A percentile compares a stretch with the other conserved stretches of the same genome.
phyloP scores from a whole-genome alignment of 2,329 filamentous ascomycete genomes.

The Dendrostoma leiphaemia region DNA sequence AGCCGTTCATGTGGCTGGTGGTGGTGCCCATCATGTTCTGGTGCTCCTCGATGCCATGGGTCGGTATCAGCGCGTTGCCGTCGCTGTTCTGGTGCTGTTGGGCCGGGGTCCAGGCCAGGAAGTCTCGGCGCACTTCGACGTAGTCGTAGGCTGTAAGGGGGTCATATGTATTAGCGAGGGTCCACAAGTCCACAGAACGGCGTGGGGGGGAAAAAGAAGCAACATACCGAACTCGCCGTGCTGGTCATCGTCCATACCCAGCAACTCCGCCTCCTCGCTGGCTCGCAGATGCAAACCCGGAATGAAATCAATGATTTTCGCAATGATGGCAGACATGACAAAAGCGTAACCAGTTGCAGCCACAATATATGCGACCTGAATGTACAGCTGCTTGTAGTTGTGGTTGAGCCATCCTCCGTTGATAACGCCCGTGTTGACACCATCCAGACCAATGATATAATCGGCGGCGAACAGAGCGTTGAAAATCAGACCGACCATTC shows the following conservation, averaged over 20 bases:
- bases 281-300: constrained; percentile 79
- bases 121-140: constrained; percentile 81
- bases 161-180: too few relatives aligned
- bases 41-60: constrained; percentile 72
- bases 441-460: constrained; percentile 72
- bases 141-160: constrained; percentile 67
- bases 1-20: constrained; percentile 7
- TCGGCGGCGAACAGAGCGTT: constrained; percentile 70
- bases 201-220: not conserved
- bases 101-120: constrained; percentile 82
- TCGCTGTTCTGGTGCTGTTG: constrained; percentile 61
- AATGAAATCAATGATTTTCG: constrained; percentile 71
- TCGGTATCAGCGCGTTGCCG: constrained; percentile 59
- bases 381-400: constrained; percentile 72
- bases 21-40: constrained; percentile 51
- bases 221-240: constrained; percentile 71
- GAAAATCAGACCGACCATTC: constrained; percentile 68
- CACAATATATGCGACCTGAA: constrained; percentile 75
- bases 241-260: constrained; percentile 88
- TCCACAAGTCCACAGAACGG: too few relatives aligned
- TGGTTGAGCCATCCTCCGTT: constrained; percentile 73
- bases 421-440: constrained; percentile 65
- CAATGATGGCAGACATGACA: constrained; percentile 69
- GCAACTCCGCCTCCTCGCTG: constrained; percentile 76
- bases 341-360: constrained; percentile 69